These are phyloP conservation scores for Fraxinus baroniana DNA, from an alignment of 305 asterid genomes.

Conservation along the genomic window DNA sequence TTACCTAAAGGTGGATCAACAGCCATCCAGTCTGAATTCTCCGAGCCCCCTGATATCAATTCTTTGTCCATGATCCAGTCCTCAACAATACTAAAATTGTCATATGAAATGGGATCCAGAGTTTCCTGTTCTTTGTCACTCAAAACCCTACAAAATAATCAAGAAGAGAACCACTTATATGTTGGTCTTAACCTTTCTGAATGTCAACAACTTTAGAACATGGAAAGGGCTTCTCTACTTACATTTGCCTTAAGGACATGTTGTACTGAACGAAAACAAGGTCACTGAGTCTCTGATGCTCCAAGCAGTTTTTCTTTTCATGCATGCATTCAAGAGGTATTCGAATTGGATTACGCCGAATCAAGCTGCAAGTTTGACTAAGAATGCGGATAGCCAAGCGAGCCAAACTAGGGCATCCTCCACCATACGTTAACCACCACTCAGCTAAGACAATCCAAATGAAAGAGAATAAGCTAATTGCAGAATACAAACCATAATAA, in stretches of 20 bases:
- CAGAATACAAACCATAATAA: slow-evolving; percentile 15
- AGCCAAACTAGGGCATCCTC: slow-evolving; percentile 86
- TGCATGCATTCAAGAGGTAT: slow-evolving; percentile 53
- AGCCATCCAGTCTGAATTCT: slow-evolving; percentile 62
- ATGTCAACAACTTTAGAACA: slow-evolving; percentile 5
- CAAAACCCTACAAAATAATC: slow-evolving; percentile 33
- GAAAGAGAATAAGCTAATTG: slow-evolving; percentile 25
- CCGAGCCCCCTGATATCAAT: slow-evolving; percentile 40
- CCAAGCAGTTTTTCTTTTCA: slow-evolving; percentile 66
- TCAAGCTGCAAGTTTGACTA: slow-evolving; percentile 86
- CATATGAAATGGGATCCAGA: slow-evolving; percentile 64
- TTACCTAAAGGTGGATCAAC: slow-evolving; percentile 76
- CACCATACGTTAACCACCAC: slow-evolving; percentile 95
- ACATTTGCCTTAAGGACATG: slow-evolving; percentile 75
- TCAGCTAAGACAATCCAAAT: slow-evolving; percentile 54
- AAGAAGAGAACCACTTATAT: slow-evolving; percentile 9
- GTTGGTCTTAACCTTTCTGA: not conserved
- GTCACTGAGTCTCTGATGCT: slow-evolving; percentile 76
- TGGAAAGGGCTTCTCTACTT: slow-evolving; percentile 26
- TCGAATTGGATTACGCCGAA: slow-evolving; percentile 48
- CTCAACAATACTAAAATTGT: slow-evolving; percentile 51
- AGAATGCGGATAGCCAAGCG: slow-evolving; percentile 81
- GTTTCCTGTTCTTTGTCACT: slow-evolving; percentile 42
- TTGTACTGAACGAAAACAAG: slow-evolving; percentile 71
- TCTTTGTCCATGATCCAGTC: slow-evolving; percentile 74